Conservation (phyloP, 257 asterid genomes). For the Solanum commersonii region DNA sequence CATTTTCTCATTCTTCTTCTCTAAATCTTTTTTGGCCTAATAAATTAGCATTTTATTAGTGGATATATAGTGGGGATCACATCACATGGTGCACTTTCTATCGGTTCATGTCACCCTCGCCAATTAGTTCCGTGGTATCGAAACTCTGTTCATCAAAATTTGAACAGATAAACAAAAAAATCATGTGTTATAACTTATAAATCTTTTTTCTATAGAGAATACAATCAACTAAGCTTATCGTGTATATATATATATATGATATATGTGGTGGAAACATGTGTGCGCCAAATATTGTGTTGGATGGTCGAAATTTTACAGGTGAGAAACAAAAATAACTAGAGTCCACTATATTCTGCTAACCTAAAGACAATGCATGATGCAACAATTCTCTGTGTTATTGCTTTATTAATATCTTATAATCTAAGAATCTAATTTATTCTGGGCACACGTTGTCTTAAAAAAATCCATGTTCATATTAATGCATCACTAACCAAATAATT, state of each 20-base stretch:
- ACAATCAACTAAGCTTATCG: background rate
- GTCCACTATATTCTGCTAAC: background rate
- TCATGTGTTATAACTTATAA: no score
- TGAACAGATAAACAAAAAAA: no score
- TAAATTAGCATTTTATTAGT: background rate
- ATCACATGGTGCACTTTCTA: background rate
- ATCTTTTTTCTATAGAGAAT: background rate
- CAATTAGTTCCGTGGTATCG: background rate
- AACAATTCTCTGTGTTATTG: background rate
- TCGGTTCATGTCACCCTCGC: background rate
- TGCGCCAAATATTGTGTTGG: slow-evolving; percentile 4
- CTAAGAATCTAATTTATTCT: background rate
- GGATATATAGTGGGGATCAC: background rate
- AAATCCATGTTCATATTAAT: background rate
- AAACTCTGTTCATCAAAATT: no score
- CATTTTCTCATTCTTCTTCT: no score
- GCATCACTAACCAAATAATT: background rate
- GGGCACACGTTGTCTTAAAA: background rate
- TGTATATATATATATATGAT: no score
- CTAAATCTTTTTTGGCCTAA: background rate
- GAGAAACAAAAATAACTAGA: background rate
- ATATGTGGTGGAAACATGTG: slow-evolving; percentile 1
- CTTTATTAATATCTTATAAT: background rate
- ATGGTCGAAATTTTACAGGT: background rate
- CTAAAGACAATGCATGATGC: background rate